These are phyloP conservation scores for Bipolaris victoriae DNA, from an alignment of 2,329 filamentous ascomycete species.

Conservation along the genomic window DNA sequence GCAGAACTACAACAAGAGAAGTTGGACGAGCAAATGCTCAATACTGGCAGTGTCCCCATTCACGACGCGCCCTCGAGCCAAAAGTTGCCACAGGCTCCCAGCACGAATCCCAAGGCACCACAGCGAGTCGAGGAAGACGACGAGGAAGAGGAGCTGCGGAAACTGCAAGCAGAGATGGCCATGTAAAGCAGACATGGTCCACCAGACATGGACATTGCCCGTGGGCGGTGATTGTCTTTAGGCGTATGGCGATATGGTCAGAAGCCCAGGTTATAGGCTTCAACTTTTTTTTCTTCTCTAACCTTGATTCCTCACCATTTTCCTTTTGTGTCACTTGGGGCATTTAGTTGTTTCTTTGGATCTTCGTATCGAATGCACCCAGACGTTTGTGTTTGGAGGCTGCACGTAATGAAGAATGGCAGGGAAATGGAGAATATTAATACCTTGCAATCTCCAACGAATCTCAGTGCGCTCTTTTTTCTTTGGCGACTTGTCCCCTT, in stretches of 20 bases:
- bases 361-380: slow-evolving; percentile 7
- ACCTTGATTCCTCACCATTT: not conserved
- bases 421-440: slow-evolving; percentile 9
- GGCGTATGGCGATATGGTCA: slow-evolving; percentile 30
- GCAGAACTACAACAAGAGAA: slow-evolving; percentile 88
- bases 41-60: slow-evolving; percentile 83
- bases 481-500: not conserved
- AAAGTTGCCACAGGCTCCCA: slow-evolving; percentile 77
- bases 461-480: not conserved
- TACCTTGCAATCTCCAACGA: slow-evolving; percentile 23
- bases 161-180: slow-evolving; percentile 95
- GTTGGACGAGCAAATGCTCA: slow-evolving; percentile 91
- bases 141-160: slow-evolving; percentile 92
- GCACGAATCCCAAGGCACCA: slow-evolving; percentile 60
- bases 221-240: slow-evolving; percentile 5
- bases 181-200: slow-evolving; percentile 63
- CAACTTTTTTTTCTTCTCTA: slow-evolving; percentile 3
- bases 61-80: slow-evolving; percentile 68
- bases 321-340: slow-evolving; percentile 12
- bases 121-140: slow-evolving; percentile 74
- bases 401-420: not conserved
- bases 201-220: slow-evolving; percentile 1
- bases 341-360: slow-evolving; percentile 15
- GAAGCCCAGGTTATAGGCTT: slow-evolving; percentile 16
- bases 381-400: not conserved